Percentiles rank a stretch among this genome's conserved stretches.
phyloP scores from a whole-genome alignment of 306 rosid species.

The Casuarina equisetifolia region DNA sequence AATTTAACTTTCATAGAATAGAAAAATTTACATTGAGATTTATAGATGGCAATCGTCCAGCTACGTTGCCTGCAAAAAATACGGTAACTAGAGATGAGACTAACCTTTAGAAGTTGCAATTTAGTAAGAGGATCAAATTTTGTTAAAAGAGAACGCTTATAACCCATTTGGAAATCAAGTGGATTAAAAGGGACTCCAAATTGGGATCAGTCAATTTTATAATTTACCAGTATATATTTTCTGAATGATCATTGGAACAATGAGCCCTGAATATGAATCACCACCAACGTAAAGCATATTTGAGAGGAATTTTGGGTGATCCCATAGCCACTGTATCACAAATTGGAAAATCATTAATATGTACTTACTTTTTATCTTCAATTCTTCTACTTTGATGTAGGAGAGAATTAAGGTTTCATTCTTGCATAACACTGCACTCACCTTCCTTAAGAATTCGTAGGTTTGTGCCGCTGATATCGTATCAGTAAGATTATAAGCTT shows the following conservation, averaged over 20 bases:
- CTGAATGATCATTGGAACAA: slow-evolving; percentile 27
- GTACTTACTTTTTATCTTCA: too few relatives aligned
- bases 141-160: too few relatives aligned
- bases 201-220: neutral
- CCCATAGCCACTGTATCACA: slow-evolving; percentile 46
- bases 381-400: too few relatives aligned
- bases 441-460: slow-evolving; percentile 16
- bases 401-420: too few relatives aligned
- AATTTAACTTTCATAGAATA: too few relatives aligned
- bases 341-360: too few relatives aligned
- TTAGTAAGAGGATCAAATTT: too few relatives aligned
- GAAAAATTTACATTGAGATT: neutral
- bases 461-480: slow-evolving; percentile 5
- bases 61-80: slow-evolving; percentile 5
- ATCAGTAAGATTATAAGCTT: slow-evolving; percentile 12
- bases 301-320: slow-evolving; percentile 42
- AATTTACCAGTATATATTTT: slow-evolving; percentile 45
- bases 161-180: neutral
- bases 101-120: too few relatives aligned
- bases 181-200: too few relatives aligned
- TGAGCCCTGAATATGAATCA: slow-evolving; percentile 50
- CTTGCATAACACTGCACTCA: neutral
- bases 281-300: slow-evolving; percentile 54
- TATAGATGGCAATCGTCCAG: neutral
- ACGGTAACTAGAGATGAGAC: too few relatives aligned